Percentiles rank a stretch among this genome's conserved stretches.
Conservation (phyloP, 192 early-diverging fungal species). For the Dispira parvispora region DNA sequence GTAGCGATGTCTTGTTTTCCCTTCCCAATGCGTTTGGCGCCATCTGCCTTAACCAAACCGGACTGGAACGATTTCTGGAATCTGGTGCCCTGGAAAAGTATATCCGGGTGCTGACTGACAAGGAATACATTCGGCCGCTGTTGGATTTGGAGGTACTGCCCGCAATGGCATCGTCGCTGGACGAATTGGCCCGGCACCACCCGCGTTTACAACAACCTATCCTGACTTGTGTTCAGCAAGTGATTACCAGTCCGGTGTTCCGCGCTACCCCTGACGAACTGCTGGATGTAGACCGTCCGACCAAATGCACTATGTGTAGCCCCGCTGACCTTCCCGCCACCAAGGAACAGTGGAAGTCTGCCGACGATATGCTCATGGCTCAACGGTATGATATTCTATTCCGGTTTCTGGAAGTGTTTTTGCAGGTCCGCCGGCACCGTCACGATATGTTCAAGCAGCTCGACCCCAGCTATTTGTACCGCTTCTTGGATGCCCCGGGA, state of each 20-base stretch:
- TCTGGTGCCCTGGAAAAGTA: conserved; percentile 52
- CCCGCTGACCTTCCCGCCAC: conserved; percentile 11
- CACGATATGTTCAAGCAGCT: conserved; percentile 49
- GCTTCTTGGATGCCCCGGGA: conserved; percentile 43
- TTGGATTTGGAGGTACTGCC: conserved; percentile 71
- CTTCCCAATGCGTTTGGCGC: conserved; percentile 90
- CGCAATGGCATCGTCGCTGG: conserved; percentile 69
- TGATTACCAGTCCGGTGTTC: conserved; percentile 47
- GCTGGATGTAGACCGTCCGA: conserved; percentile 13
- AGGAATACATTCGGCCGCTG: conserved; percentile 57
- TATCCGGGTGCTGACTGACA: conserved; percentile 57
- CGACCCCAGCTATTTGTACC: conserved; percentile 44
- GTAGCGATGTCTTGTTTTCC: conserved; percentile 60
- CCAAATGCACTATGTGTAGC: conserved; percentile 9
- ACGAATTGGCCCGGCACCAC: conserved; percentile 94
- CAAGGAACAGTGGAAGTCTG: conserved; percentile 15
- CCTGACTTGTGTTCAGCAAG: conserved; percentile 44
- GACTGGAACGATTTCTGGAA: conserved; percentile 67
- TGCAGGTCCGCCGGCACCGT: conserved; percentile 59
- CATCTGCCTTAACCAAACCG: conserved; percentile 77
- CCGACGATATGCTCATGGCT: conserved; percentile 15
- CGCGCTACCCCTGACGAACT: conserved; percentile 33
- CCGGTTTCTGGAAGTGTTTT: conserved; percentile 70
- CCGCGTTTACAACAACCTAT: conserved; percentile 61
- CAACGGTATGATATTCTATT: conserved; percentile 20